Conservation (phyloP, 139 green algal species). For the Microglena sp. region DNA sequence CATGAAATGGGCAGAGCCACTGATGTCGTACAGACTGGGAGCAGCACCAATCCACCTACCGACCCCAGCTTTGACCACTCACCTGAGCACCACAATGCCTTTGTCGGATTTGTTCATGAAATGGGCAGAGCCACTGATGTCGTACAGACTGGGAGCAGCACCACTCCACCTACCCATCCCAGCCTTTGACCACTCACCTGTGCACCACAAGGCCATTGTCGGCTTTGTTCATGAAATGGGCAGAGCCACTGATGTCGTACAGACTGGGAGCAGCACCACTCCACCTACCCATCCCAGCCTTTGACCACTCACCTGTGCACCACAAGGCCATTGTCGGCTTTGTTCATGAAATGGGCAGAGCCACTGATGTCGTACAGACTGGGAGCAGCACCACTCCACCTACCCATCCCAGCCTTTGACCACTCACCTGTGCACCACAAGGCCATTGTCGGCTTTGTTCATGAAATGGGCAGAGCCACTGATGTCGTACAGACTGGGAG, state of each 20-base stretch:
- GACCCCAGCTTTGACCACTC: too few species aligned
- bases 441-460: too few species aligned
- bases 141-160: slow-evolving; percentile 75
- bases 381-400: slow-evolving; percentile 64
- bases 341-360: slow-evolving; percentile 90
- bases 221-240: too few species aligned
- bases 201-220: slow-evolving; percentile 92
- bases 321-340: too few species aligned
- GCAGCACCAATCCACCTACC: slow-evolving; percentile 72
- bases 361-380: slow-evolving; percentile 90
- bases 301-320: too few species aligned
- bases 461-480: slow-evolving; percentile 86
- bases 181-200: too few species aligned
- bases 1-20: slow-evolving; percentile 88
- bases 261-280: slow-evolving; percentile 60
- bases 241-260: slow-evolving; percentile 91
- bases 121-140: slow-evolving; percentile 88
- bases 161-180: too few species aligned
- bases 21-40: slow-evolving; percentile 89
- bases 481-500: slow-evolving; percentile 89
- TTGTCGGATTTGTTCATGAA: slow-evolving; percentile 97
- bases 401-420: too few species aligned
- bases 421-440: too few species aligned
- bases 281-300: too few species aligned
- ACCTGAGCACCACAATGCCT: slow-evolving; percentile 85